Conservation (phyloP, 345 rosid species). For the Syzygium aromaticum region DNA sequence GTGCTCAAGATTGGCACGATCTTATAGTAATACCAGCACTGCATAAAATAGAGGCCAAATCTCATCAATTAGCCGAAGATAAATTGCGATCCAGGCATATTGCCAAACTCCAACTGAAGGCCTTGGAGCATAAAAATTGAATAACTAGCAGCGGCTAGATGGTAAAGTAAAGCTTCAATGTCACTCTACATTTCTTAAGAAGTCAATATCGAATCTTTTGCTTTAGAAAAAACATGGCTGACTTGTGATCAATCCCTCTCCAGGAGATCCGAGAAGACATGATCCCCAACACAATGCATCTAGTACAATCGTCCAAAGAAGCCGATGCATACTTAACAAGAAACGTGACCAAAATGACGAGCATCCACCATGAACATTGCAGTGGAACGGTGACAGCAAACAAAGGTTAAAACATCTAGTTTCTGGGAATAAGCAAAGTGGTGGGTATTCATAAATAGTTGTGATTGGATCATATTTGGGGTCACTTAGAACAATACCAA, state of each 20-base stretch:
- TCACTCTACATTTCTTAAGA: background rate
- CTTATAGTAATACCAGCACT: background rate
- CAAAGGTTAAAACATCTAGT: background rate
- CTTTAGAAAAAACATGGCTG: background rate
- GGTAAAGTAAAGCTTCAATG: background rate
- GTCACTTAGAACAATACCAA: background rate
- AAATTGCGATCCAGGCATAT: background rate
- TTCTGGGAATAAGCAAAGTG: background rate
- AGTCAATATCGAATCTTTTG: background rate
- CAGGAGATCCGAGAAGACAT: background rate
- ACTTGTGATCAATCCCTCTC: background rate
- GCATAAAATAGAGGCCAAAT: background rate
- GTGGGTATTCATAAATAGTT: background rate
- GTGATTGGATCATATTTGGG: background rate
- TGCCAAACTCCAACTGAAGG: background rate
- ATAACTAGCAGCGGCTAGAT: background rate
- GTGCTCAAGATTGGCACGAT: background rate
- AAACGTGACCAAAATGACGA: background rate
- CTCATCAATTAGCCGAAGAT: background rate
- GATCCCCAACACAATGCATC: background rate
- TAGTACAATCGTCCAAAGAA: background rate
- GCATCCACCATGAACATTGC: background rate
- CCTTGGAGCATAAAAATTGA: background rate
- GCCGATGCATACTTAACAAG: background rate
- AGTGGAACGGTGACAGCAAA: background rate